Percentiles rank a stretch among this genome's conserved stretches.
Conservation (phyloP, 495 filamentous ascomycete genomes). For the Parathielavia hyrcaniae region DNA sequence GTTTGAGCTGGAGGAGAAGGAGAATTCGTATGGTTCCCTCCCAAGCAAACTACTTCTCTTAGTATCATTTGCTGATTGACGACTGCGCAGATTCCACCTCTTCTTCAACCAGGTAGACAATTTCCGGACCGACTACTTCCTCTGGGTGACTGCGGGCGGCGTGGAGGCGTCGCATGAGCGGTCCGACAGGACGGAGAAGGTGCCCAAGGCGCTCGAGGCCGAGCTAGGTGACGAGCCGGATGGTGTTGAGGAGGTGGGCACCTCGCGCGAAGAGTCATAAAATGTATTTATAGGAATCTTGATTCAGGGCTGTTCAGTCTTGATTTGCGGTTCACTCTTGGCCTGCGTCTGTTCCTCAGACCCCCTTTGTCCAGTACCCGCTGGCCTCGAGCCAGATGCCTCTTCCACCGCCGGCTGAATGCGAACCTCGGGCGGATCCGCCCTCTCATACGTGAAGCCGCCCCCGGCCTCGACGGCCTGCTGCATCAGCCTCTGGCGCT, state of each 20-base stretch:
- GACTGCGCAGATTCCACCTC: constrained; percentile 55
- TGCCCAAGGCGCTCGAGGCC: constrained; percentile 31
- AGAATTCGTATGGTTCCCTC: constrained; percentile 55
- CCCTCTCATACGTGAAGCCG: constrained; percentile 6
- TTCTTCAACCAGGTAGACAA: constrained; percentile 85
- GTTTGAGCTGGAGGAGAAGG: constrained; percentile 78
- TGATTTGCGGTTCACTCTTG: background rate
- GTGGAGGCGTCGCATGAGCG: constrained; percentile 49
- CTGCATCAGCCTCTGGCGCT: constrained; percentile 6
- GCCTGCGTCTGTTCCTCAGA: background rate
- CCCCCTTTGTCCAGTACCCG: no score
- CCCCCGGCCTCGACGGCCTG: background rate
- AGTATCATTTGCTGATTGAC: constrained; percentile 12
- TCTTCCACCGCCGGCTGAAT: background rate
- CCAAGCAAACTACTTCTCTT: background rate
- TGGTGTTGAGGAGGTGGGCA: constrained; percentile 33
- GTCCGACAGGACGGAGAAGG: constrained; percentile 27
- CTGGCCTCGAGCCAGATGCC: background rate
- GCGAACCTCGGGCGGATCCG: background rate
- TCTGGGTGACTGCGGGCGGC: constrained; percentile 66
- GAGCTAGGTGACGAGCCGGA: constrained; percentile 38
- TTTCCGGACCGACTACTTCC: constrained; percentile 63
- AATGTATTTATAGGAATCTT: background rate
- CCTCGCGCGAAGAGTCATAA: constrained; percentile 1
- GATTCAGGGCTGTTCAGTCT: background rate